Conservation (phyloP, 495 filamentous ascomycete species). For the Penicillium salamii region DNA sequence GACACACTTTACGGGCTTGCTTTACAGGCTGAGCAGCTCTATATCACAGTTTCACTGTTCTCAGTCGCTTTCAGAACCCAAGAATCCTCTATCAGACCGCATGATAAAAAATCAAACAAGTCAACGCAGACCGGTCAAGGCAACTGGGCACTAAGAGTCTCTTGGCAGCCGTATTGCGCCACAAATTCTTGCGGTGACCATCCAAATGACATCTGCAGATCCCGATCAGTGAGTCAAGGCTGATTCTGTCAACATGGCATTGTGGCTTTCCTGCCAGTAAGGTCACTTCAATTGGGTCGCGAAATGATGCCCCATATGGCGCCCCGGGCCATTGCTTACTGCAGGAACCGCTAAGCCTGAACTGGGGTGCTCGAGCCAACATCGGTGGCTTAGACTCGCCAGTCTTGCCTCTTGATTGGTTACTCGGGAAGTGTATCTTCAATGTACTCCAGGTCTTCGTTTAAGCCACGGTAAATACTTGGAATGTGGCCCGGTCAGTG, state of each 20-base stretch:
- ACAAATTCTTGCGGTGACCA: background rate
- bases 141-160: background rate
- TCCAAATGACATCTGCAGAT: background rate
- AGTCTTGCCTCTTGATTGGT: conserved; percentile 3
- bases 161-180: conserved; percentile 3
- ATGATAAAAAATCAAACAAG: background rate
- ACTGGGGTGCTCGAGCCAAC: background rate
- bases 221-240: background rate
- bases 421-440: conserved; percentile 1
- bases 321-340: conserved; percentile 6
- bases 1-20: background rate
- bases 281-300: conserved; percentile 10
- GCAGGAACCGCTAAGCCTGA: conserved; percentile 3
- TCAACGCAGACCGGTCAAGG: background rate
- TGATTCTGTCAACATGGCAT: background rate
- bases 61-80: too few species aligned
- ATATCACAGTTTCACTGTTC: too few species aligned
- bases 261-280: background rate
- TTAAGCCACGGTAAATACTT: background rate
- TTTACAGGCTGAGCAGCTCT: background rate
- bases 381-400: conserved; percentile 4
- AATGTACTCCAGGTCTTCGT: conserved; percentile 1
- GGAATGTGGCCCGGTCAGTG: background rate
- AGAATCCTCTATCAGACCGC: too few species aligned
- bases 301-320: conserved; percentile 3